These are phyloP conservation scores for Diaporthe sp. DNA, from an alignment of 2,329 filamentous ascomycete species.

Conservation along the genomic window DNA sequence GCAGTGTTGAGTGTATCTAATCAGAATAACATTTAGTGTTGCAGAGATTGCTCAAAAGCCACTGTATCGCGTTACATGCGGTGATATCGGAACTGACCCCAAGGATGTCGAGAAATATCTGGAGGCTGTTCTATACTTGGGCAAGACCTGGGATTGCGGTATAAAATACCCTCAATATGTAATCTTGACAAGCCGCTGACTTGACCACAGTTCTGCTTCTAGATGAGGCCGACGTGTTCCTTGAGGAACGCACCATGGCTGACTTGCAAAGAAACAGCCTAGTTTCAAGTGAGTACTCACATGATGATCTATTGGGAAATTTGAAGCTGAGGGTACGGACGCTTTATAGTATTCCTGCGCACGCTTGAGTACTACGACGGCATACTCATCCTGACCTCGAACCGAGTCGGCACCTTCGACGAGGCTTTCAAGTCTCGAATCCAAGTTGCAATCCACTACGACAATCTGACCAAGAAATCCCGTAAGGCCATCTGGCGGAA, in stretches of 20 bases:
- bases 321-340: fast-evolving
- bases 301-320: fast-evolving
- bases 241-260: slow-evolving; percentile 45
- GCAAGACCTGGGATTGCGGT: slow-evolving; percentile 47
- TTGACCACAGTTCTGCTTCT: slow-evolving; percentile 47
- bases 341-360: slow-evolving; percentile 44
- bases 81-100: slow-evolving; percentile 49
- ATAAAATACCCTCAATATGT: fast-evolving
- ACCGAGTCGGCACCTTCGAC: slow-evolving; percentile 49
- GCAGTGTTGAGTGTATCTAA: background rate
- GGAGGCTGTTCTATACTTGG: slow-evolving; percentile 47
- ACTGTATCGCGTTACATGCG: slow-evolving; percentile 52
- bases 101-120: slow-evolving; percentile 50
- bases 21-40: slow-evolving; percentile 39
- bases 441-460: slow-evolving; percentile 47
- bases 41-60: slow-evolving; percentile 52
- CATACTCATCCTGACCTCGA: slow-evolving; percentile 50
- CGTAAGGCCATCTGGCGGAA: slow-evolving; percentile 45
- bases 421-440: slow-evolving; percentile 50
- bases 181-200: background rate
- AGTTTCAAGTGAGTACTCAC: slow-evolving; percentile 42
- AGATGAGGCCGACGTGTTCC: slow-evolving; percentile 53
- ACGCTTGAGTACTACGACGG: slow-evolving; percentile 47
- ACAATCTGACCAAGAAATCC: slow-evolving; percentile 37
- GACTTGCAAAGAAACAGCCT: slow-evolving; percentile 49